Evolutionary conservation across 768 basidiomycete species (phyloP).

Genomic region (Russula foetens): DNA sequence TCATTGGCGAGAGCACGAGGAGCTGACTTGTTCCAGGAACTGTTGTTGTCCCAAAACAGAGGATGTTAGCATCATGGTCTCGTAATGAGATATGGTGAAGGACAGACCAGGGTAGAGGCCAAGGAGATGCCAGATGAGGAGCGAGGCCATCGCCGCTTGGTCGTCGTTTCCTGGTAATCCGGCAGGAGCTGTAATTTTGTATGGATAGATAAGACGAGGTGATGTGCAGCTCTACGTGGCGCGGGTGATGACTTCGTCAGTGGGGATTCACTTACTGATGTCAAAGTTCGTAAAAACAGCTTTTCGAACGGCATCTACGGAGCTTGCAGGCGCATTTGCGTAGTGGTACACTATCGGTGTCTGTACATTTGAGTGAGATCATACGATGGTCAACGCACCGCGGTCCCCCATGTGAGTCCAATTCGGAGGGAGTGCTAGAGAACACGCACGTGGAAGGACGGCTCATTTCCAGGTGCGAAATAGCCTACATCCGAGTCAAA

Average conservation of each 20-base stretch:
- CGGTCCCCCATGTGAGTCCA: too few relatives aligned
- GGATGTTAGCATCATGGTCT: too few relatives aligned
- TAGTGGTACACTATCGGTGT: constrained; percentile 66
- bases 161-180: constrained; percentile 68
- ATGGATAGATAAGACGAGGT: neutral
- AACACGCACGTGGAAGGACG: constrained; percentile 51
- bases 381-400: neutral
- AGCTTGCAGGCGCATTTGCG: constrained; percentile 51
- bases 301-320: constrained; percentile 53
- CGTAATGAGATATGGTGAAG: constrained; percentile 19
- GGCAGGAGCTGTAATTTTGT: constrained; percentile 37
- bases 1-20: constrained; percentile 59
- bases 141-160: constrained; percentile 62
- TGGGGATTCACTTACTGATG: constrained; percentile 36
- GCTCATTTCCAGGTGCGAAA: constrained; percentile 58
- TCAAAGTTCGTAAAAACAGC: constrained; percentile 62
- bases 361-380: constrained; percentile 24
- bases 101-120: constrained; percentile 54
- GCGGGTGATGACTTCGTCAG: too few relatives aligned
- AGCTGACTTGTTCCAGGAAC: constrained; percentile 59
- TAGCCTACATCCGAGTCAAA: constrained; percentile 57
- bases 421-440: too few relatives aligned
- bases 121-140: constrained; percentile 56
- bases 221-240: neutral
- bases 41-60: too few relatives aligned